phyloP scores from a whole-genome alignment of 257 asterid genomes.

The Solanum verrucosum region DNA sequence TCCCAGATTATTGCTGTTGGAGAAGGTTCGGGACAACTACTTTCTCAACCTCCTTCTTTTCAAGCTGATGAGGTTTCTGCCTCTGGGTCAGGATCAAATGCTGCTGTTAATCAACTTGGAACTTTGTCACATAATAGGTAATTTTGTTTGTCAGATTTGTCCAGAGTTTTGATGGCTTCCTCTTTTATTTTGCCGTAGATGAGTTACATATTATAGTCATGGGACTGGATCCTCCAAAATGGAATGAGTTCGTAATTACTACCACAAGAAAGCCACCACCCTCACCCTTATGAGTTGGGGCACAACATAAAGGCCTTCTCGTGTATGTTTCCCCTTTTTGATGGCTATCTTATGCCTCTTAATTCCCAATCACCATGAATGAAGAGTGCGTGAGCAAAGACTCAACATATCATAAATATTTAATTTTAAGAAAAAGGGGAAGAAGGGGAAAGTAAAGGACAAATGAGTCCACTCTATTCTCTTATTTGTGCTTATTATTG shows the following conservation, averaged over 20 bases:
- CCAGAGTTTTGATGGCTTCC: not conserved
- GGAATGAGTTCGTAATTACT: not conserved
- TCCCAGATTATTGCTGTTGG: constrained; percentile 36
- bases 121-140: constrained; percentile 44
- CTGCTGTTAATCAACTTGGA: constrained; percentile 33
- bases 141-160: not conserved
- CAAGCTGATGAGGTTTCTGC: constrained; percentile 36
- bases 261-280: not conserved
- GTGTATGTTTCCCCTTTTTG: not conserved
- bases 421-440: not conserved
- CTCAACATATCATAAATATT: not conserved
- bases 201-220: not conserved
- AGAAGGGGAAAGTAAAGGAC: not conserved
- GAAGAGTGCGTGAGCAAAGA: not conserved
- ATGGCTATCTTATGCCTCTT: not conserved
- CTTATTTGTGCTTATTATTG: constrained; percentile 1
- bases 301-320: not conserved
- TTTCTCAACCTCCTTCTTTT: constrained; percentile 22
- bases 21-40: constrained; percentile 40
- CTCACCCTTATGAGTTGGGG: not conserved
- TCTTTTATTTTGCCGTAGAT: not conserved
- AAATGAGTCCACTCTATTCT: not conserved
- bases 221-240: not conserved
- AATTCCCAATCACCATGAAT: not conserved
- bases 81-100: constrained; percentile 35